Evolutionary conservation across 2,329 filamentous ascomycete species (phyloP), one percentile per base, ranked within the genome.

Genomic region (Penicillium frequentans): DNA sequence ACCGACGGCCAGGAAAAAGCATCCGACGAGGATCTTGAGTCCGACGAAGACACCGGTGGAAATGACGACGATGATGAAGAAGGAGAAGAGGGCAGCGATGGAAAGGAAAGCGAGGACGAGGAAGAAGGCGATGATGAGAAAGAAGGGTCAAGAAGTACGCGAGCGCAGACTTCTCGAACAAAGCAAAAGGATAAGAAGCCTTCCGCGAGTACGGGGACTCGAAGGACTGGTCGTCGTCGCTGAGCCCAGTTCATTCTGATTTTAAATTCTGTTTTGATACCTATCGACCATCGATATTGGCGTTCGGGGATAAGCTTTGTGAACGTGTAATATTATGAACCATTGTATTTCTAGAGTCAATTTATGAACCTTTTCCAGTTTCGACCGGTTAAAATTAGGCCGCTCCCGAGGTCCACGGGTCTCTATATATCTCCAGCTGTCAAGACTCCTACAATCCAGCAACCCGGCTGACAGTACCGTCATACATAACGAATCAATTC

Each of bases 41-140:
- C 70, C 26, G 75, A 48, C 14, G 62, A 73, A 29, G 73, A 75
- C 16, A 73, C 72, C 11, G 75, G 61, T 24, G 65, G 56, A 11
- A 71, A 75, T 49, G 75, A 75, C 8, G 74, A 75, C 27, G 73
- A 65, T 6, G 75, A 74, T 9, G 75, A 74, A 29, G 74, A 75
- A 31, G 71, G 65, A 10, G 74, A 75, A 23, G 74, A 75, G 44
- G 70, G 64, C 14, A 70, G 68, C 10, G 75, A 77, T 45, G 70
- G 46, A 5, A 73, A 72, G 23, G 71, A 73, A 10, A 74, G 71
- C 33, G 75, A 76, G 33, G 70, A 55, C 6, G 76, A 75, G 1
- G 75, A 75, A 19, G 74, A 72, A 19, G 71, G 64, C 16, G 74
- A 74, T 46, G 69, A 62, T 31, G 71, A 71, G 26, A 66, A 69